Evolutionary conservation across 805 yeast species (phyloP), one percentile per base, ranked within the genome.

Genomic region (Candida parachauliodes): DNA sequence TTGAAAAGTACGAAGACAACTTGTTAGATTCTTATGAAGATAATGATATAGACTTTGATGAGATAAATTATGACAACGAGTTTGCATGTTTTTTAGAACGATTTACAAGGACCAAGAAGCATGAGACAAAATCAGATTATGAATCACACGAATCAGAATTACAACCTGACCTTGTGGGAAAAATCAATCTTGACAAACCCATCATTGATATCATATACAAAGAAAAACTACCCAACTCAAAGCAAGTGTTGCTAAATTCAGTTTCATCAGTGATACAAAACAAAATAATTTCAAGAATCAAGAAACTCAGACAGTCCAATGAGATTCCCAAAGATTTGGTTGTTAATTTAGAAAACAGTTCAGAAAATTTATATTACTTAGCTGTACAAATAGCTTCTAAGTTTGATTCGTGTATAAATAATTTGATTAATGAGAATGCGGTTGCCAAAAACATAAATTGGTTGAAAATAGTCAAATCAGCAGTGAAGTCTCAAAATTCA

Each of bases 381-480:
- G 28, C 40, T 12, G 31, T 36, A 8, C 23, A 31, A 25, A 17
- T 48, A 18, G 47, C 47, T 3, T 37, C 34, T 26, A 43, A 38
- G 34, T 41, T 51, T 18, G 29, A 42, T 32, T 5, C 28, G 10
- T 31, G 41, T 40, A 8, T 42, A 5, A 33, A 43, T 31, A 28
- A 34, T 3, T 19, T 49, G 8, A 34, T 43, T 2, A 24, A 4
- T 15, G 4, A 11, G n/a, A 5, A 17, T 4, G 15, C n/a, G 10
- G 19, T 18, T 5, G 19, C n/a, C 11, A 8, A 12, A 12, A 9
- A 17, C 12, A 20, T 25, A 35, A 19, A 48, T 10, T 63, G 69
- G 69, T 62, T 55, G 31, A 58, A 60, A 27, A 44, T 61, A 2
- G 36, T 63, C 6, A 32, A 52, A 8, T 52, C 60, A 9, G 55